Conservation (phyloP, 257 asterid species). For the Henckelia pumila region DNA sequence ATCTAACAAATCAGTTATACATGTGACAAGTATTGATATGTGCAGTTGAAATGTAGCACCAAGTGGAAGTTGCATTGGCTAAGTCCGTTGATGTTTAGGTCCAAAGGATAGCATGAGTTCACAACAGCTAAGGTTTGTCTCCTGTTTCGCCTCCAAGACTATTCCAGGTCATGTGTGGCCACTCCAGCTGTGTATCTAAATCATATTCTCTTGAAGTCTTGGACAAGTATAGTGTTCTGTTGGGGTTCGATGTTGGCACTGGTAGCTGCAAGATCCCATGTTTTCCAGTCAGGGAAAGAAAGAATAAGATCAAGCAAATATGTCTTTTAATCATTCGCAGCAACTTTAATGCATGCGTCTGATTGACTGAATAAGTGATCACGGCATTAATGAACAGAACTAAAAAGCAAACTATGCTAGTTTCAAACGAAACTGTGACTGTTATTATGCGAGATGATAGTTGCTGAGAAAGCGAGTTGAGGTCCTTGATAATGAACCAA, state of each 20-base stretch:
- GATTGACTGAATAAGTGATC: too few species aligned
- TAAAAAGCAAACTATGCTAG: neutral
- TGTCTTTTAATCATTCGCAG: neutral
- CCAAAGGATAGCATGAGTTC: neutral
- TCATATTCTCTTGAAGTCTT: constrained; percentile 54
- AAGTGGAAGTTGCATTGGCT: neutral
- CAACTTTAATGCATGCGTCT: neutral
- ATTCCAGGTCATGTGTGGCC: constrained; percentile 83
- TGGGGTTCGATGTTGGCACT: constrained; percentile 46
- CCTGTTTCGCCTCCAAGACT: constrained; percentile 48
- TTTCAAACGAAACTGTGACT: neutral
- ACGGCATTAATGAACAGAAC: constrained; percentile 4
- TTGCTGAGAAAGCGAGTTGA: constrained; percentile 13
- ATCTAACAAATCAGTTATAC: too few species aligned
- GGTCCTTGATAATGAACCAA: constrained; percentile 2
- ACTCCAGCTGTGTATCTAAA: constrained; percentile 60
- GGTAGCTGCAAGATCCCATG: constrained; percentile 46
- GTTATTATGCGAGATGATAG: constrained; percentile 8
- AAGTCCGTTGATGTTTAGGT: too few species aligned
- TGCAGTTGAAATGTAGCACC: neutral
- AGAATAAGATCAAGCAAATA: neutral
- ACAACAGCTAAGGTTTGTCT: constrained; percentile 12
- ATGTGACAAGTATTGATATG: neutral
- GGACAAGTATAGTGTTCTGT: constrained; percentile 59
- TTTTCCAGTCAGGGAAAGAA: neutral